Percentiles rank a stretch among this genome's conserved stretches.
phyloP scores from a whole-genome alignment of 1,284 basidiomycete genomes.

The Pseudozyma pruni region DNA sequence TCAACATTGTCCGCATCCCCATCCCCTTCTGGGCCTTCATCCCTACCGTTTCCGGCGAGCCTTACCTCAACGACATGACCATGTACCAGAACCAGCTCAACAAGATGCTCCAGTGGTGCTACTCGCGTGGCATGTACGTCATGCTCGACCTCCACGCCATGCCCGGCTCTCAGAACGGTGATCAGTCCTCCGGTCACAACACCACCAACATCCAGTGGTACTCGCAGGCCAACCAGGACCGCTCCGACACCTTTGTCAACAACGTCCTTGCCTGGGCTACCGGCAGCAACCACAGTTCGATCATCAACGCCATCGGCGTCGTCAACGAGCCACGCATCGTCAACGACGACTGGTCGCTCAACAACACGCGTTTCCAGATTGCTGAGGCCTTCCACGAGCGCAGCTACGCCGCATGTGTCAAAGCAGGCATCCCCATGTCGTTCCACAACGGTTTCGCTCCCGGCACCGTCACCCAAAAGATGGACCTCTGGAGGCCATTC shows the following conservation, averaged over 20 bases:
- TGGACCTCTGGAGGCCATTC: constrained; percentile 53
- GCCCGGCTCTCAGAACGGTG: constrained; percentile 69
- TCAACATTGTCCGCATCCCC: constrained; percentile 68
- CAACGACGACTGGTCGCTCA: constrained; percentile 37
- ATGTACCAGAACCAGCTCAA: constrained; percentile 56
- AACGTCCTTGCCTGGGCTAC: constrained; percentile 54
- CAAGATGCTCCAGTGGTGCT: constrained; percentile 62
- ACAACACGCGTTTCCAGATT: constrained; percentile 31
- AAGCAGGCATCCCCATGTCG: constrained; percentile 52
- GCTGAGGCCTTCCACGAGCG: constrained; percentile 52
- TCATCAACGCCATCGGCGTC: constrained; percentile 55
- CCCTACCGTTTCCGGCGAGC: constrained; percentile 51
- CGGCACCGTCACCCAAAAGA: constrained; percentile 27
- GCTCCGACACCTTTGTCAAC: constrained; percentile 53
- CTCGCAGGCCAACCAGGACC: constrained; percentile 44
- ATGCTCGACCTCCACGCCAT: constrained; percentile 70
- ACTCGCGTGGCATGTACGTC: constrained; percentile 68
- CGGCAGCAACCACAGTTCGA: constrained; percentile 57
- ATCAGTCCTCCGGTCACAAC: constrained; percentile 65
- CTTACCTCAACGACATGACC: constrained; percentile 48
- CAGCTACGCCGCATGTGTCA: constrained; percentile 35
- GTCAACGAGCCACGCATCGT: constrained; percentile 63
- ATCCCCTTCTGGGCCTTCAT: constrained; percentile 68
- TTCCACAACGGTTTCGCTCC: constrained; percentile 62
- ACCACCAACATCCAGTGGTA: constrained; percentile 57